Conservation (phyloP, 305 asterid species). For the Coffea humblotiana region DNA sequence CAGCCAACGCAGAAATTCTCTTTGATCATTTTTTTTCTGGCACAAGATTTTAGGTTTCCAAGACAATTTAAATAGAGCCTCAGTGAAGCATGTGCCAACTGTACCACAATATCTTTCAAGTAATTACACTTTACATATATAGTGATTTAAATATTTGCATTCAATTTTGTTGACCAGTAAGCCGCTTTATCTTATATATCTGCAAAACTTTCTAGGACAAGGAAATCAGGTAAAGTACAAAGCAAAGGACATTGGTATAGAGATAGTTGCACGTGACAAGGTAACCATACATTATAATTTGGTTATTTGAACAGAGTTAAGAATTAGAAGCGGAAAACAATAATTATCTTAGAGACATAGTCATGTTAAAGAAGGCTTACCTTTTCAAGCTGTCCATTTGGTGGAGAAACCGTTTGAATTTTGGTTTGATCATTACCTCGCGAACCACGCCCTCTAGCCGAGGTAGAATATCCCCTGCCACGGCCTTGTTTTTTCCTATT, state of each 20-base stretch:
- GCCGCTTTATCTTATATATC: not conserved
- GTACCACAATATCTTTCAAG: not conserved
- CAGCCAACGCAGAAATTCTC: not conserved
- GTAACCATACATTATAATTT: not conserved
- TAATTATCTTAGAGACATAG: not conserved
- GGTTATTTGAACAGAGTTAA: not conserved
- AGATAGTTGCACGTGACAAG: not conserved
- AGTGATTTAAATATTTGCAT: not conserved
- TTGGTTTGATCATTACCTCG: conserved; percentile 65
- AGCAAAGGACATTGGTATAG: not conserved
- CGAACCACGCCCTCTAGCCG: conserved; percentile 84
- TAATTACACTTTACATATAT: not conserved
- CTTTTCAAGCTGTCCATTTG: conserved; percentile 72
- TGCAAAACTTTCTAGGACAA: not conserved
- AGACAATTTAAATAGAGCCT: not conserved
- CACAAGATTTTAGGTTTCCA: not conserved
- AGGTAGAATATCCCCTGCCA: conserved; percentile 59
- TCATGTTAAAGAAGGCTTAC: conserved; percentile 35
- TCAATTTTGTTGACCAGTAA: not conserved
- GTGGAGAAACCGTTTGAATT: conserved; percentile 42
- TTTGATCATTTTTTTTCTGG: not conserved
- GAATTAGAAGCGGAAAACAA: conserved; percentile 11
- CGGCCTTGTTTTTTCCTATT: conserved; percentile 77
- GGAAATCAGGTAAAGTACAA: not conserved
- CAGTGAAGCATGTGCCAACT: not conserved